Evolutionary conservation across 192 early-diverging fungal genomes (phyloP).

Genomic region (Coemansia sp.): DNA sequence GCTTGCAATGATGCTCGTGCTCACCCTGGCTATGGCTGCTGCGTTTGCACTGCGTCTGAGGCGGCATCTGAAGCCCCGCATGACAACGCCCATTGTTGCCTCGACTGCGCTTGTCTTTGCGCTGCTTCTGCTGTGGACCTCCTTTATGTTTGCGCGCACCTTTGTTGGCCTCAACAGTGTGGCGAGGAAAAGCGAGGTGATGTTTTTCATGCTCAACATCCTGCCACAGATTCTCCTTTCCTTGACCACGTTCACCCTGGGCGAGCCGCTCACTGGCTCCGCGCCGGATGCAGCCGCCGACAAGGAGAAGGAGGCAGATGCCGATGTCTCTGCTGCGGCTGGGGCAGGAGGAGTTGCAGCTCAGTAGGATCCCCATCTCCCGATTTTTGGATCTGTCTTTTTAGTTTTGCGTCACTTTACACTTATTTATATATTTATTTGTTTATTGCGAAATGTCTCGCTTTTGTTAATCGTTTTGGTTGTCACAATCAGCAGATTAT

Average conservation of each 20-base stretch:
- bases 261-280: not conserved
- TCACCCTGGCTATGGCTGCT: not conserved
- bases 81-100: not conserved
- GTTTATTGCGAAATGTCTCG: not conserved
- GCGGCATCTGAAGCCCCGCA: not conserved
- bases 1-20: slow-evolving; percentile 1
- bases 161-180: not conserved
- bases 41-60: not conserved
- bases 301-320: not conserved
- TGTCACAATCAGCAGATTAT: not conserved
- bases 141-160: slow-evolving; percentile 9
- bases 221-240: slow-evolving; percentile 7
- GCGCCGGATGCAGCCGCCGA: not conserved
- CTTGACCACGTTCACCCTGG: not conserved
- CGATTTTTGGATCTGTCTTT: not conserved
- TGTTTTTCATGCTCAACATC: slow-evolving; percentile 19
- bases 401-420: not conserved
- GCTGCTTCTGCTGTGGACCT: slow-evolving; percentile 11
- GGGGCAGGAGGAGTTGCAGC: not conserved
- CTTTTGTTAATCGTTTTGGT: not conserved
- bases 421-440: not conserved
- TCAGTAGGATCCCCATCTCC: not conserved
- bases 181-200: slow-evolving; percentile 4
- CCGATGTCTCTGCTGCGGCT: not conserved
- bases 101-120: not conserved